These are phyloP conservation scores for Pyrus pyrifolia DNA, from an alignment of 306 rosid species.

Conservation along the genomic window DNA sequence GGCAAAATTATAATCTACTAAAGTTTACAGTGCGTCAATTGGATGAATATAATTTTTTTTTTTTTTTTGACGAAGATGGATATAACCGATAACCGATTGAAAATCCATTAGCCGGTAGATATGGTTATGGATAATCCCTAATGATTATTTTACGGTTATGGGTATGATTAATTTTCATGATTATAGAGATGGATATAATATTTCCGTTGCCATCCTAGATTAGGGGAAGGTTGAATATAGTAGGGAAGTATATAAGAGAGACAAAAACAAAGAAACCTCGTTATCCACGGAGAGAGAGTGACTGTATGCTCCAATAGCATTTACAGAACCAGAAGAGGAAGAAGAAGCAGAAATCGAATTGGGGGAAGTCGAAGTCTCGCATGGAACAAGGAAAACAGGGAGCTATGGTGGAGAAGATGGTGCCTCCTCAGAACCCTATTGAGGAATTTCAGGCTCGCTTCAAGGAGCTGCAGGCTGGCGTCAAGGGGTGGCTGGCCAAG, in stretches of 20 bases:
- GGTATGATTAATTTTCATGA: no score
- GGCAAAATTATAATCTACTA: no score
- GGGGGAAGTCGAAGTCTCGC: not conserved
- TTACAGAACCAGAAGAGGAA: not conserved
- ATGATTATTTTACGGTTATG: no score
- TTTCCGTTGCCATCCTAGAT: no score
- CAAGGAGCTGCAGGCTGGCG: slow-evolving; percentile 55
- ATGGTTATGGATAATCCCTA: no score
- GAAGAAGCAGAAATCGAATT: not conserved
- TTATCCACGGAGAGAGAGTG: not conserved
- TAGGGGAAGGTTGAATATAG: not conserved
- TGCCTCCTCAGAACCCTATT: slow-evolving; percentile 52
- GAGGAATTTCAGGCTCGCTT: slow-evolving; percentile 55
- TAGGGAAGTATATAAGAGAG: not conserved
- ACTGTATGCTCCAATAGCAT: not conserved
- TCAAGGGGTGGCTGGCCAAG: slow-evolving; percentile 64
- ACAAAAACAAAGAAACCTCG: not conserved
- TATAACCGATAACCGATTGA: no score
- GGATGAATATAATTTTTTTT: no score
- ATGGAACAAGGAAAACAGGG: slow-evolving; percentile 75
- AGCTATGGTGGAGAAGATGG: slow-evolving; percentile 30
- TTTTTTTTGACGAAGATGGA: no score
- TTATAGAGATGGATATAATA: no score
- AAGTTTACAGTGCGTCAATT: no score
- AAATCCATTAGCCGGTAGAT: no score